Evolutionary conservation across 2,329 filamentous ascomycete genomes (phyloP), one percentile per base, ranked within the genome.

Genomic region (Colletotrichum magnum): DNA sequence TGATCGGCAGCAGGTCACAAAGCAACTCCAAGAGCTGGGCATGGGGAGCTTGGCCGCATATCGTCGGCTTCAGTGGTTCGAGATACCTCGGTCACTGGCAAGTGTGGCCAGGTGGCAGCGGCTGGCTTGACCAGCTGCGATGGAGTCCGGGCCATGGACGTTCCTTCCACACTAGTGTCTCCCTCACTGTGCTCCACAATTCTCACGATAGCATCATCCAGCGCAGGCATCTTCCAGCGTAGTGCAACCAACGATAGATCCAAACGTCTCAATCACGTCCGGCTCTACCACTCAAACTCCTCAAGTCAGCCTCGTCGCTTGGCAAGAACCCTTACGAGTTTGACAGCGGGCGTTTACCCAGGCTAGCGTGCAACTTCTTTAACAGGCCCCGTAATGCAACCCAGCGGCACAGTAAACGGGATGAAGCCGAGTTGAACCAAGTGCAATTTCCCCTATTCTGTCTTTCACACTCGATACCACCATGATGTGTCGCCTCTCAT

Each of bases 21-120:
- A 36, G 36, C 32, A 43, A 45, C 43, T 41, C 39, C 39, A 24
- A 57, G 32, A 64, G 60, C 60, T 68, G 41, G 60, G 65, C 32
- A 48, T 32, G 12, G 18, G 15, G 51, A 68, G 64, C 58, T 70
- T 52, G 62, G 67, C 57, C 68, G 68, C 68, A 70, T 70, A 70
- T 68, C 64, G 53, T 70, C 68, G 68, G 68, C 68, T 68, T 66
- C 66, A 36, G 32, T 10, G 32, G 32, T 47, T 54, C 60, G 7
- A 61, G 26, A 10, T 7, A 64, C 66, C 66, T 60, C 62, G 66
- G 62, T 15, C 43, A 21, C 0, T 4, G 0, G 9, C 51, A 24
- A 3, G 6, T 9, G 24, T 4, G 0, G 2, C 15, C 66, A 48
- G 24, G 62, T 60, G 66, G 0, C 0, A 0, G 0, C 66, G 56